phyloP scores from a whole-genome alignment of 2,329 filamentous ascomycete genomes.

The Fusarium guadeloupense region DNA sequence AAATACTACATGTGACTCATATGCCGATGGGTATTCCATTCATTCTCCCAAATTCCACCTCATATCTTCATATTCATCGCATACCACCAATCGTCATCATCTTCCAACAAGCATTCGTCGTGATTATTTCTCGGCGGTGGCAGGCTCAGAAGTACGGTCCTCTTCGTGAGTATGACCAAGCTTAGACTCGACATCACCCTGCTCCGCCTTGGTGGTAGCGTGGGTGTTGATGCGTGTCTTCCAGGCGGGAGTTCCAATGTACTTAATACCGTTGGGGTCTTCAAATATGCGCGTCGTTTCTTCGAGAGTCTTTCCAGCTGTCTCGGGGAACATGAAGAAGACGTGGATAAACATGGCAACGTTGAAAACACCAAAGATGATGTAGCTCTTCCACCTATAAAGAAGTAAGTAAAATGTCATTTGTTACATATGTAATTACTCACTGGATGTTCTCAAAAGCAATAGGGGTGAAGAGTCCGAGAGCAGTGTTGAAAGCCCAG shows the following conservation, averaged over 20 bases:
- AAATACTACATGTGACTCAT: too few species aligned
- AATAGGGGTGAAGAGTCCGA: conserved; percentile 47
- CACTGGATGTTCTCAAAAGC: conserved; percentile 42
- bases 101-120: accelerated
- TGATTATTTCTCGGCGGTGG: conserved; percentile 3
- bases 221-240: conserved; percentile 29
- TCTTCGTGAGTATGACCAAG: conserved; percentile 17
- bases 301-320: conserved; percentile 62
- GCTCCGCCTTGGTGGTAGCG: conserved; percentile 17
- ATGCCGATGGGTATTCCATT: neutral
- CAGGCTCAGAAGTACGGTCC: neutral
- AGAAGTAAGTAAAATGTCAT: neutral
- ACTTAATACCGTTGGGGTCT: conserved; percentile 31
- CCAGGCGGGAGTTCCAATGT: conserved; percentile 35
- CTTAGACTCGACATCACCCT: conserved; percentile 37
- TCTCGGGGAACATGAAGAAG: conserved; percentile 59
- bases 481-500: conserved; percentile 54
- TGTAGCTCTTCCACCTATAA: conserved; percentile 29
- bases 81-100: neutral
- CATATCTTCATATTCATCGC: neutral
- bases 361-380: conserved; percentile 37
- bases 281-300: conserved; percentile 64
- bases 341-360: conserved; percentile 35
- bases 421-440: neutral
- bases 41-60: neutral